Evolutionary conservation across 768 basidiomycete species (phyloP), one percentile per base, ranked within the genome.

Genomic region (Termitomyces heimii): DNA sequence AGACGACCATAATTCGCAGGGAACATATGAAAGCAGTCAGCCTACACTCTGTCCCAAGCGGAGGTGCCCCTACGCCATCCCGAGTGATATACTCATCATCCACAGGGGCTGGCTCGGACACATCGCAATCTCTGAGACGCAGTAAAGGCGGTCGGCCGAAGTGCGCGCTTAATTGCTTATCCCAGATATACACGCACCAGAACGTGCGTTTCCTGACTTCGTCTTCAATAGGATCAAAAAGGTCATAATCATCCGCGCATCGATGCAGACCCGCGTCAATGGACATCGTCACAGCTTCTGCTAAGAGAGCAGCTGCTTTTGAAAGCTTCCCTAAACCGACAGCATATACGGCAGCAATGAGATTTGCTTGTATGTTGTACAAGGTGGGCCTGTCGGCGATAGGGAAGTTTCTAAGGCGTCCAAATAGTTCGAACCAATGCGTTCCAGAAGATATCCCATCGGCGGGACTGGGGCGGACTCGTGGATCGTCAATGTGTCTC

Each of bases 151-250:
- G 94, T 26, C 94, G 78, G 26, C 94, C 94, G 68, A 96, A 95
- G 70, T 92, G 88, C 57, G 90, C 88, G 12, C 84, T 77, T 7
- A 94, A 83, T 66, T 95, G 94, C 72, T 97, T 96, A 72, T 97
- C 94, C 94, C 94, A 96, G 50, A 92, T 81, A 72, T 96, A 97
- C 28, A 95, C 92, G 58, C 92, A 92, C 93, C 94, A 97, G 70
- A 97, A 97, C 0, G 94, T 96, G 63, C 94, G 85, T 71, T 95
- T 96, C 57, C 94, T 82, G 29, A 94, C 85, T 69, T 96, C 92
- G 59, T 90, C 88, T 69, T 95, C 94, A 61, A 95, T 87, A 9
- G 89, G 82, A 71, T 94, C 88, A 68, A 97, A 96, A 52, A 91
- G 78, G 66, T 91, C 88, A 66, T 92, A 92, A 14, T 84, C 85